phyloP scores from a whole-genome alignment of 2,329 filamentous ascomycete species.

The Blumeria graminis region DNA sequence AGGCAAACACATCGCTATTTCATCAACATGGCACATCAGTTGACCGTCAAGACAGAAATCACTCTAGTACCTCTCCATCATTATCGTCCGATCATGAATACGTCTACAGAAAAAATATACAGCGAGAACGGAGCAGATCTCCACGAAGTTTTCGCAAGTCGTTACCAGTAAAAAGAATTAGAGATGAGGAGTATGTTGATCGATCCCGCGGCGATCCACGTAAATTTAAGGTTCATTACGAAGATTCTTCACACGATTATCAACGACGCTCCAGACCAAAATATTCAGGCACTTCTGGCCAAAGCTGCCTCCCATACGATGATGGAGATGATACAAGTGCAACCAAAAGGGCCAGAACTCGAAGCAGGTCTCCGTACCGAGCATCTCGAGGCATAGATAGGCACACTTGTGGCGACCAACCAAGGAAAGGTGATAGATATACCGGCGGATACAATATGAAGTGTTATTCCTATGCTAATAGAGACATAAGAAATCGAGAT shows the following conservation, averaged over 20 bases:
- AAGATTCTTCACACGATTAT: conserved; percentile 24
- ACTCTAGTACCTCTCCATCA: conserved; percentile 17
- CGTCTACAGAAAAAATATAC: conserved; percentile 20
- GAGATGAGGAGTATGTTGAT: conserved; percentile 33
- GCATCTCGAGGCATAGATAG: conserved; percentile 14
- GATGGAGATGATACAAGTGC: conserved; percentile 22
- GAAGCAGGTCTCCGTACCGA: conserved; percentile 23
- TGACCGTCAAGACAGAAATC: conserved; percentile 79
- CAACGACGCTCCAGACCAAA: conserved; percentile 23
- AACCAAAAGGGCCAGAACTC: conserved; percentile 30
- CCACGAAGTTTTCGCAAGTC: conserved; percentile 20
- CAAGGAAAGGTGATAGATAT: conserved; percentile 8
- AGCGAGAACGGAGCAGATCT: conserved; percentile 27
- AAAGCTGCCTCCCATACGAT: conserved; percentile 20
- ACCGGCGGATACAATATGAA: conserved; percentile 6
- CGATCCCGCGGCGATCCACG: conserved; percentile 28
- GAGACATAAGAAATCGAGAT: conserved; percentile 23
- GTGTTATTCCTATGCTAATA: conserved; percentile 12
- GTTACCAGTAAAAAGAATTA: conserved; percentile 40
- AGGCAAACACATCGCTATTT: conserved; percentile 77
- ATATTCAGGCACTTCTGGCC: conserved; percentile 24
- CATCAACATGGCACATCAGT: conserved; percentile 55
- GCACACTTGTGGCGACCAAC: conserved; percentile 6
- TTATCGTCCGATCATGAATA: conserved; percentile 19
- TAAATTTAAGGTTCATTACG: conserved; percentile 36